Evolutionary conservation across 2,329 filamentous ascomycete genomes (phyloP).

Genomic region (Fusarium multiceps): DNA sequence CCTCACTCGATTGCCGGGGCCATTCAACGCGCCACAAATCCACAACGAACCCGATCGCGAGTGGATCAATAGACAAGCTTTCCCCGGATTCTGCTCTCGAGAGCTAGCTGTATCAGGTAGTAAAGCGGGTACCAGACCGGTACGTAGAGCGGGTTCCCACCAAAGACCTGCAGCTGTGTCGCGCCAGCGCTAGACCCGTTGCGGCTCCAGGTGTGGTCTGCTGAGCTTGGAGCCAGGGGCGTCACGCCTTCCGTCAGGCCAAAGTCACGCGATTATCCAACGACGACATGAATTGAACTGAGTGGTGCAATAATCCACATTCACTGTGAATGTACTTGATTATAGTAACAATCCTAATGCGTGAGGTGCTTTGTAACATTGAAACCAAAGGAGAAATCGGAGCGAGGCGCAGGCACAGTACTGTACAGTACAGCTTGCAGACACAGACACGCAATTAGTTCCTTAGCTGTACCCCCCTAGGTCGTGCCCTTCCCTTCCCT

Average conservation of each 20-base stretch:
- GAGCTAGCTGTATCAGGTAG: conserved; percentile 29
- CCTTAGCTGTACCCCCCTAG: conserved; percentile 29
- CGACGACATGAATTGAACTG: not conserved
- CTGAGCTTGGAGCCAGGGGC: conserved; percentile 45
- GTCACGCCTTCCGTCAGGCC: conserved; percentile 48
- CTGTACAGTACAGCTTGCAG: conserved; percentile 7
- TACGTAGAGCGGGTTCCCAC: conserved; percentile 28
- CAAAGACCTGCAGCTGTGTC: conserved; percentile 3
- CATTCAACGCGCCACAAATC: conserved; percentile 37
- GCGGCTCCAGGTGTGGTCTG: conserved; percentile 41
- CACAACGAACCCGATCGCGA: conserved; percentile 37
- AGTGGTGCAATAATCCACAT: not conserved
- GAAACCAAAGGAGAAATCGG: conserved; percentile 15
- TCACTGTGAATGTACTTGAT: not conserved
- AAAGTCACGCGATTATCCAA: conserved; percentile 49
- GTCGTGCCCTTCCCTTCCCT: conserved; percentile 23
- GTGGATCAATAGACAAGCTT: conserved; percentile 49
- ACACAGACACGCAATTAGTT: conserved; percentile 14
- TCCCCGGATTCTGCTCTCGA: conserved; percentile 49
- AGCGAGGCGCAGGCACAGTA: conserved; percentile 33
- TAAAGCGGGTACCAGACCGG: conserved; percentile 44
- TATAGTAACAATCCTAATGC: conserved; percentile 7
- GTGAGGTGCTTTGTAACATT: conserved; percentile 12
- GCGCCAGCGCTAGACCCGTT: conserved; percentile 40
- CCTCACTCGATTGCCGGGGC: conserved; percentile 37